Conservation (phyloP, 2,329 filamentous ascomycete species). For the Beauveria pseudobassiana region DNA sequence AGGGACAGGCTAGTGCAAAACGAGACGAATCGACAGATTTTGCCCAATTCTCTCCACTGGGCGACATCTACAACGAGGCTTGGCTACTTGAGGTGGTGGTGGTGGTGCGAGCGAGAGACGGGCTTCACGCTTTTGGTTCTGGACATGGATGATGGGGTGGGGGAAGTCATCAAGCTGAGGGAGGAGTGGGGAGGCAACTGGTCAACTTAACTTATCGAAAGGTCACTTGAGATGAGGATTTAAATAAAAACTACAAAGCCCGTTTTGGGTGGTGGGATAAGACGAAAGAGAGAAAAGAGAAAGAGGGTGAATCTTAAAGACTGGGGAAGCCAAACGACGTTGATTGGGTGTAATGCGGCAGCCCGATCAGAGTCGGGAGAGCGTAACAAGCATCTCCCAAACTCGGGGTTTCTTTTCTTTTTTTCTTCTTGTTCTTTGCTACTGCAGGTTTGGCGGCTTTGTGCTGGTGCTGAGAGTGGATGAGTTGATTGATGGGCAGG, state of each 20-base stretch:
- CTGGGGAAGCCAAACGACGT: background rate
- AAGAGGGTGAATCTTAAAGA: constrained; percentile 5
- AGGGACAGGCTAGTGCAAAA: no score
- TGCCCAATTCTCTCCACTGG: no score
- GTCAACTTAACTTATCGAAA: background rate
- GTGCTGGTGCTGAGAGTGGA: no score
- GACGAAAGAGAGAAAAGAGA: background rate
- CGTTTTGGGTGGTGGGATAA: constrained; percentile 1
- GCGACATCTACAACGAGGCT: no score
- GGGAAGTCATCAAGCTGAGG: background rate
- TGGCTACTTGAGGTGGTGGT: no score
- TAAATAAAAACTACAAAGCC: background rate
- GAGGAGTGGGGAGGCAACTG: background rate
- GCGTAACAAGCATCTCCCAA: background rate
- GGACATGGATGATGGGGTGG: no score
- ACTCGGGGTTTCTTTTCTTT: background rate
- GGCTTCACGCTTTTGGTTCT: no score
- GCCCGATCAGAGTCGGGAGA: background rate
- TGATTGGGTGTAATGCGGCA: background rate
- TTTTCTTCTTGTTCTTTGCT: background rate
- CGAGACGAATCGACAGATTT: no score
- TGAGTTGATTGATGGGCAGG: background rate
- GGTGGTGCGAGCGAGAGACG: no score
- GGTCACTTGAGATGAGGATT: no score
- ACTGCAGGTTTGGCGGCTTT: background rate